A percentile compares a stretch with the other conserved stretches of the same genome.
Conservation (phyloP, 2,329 filamentous ascomycete species). For the Ceratocystis alfenasii region DNA sequence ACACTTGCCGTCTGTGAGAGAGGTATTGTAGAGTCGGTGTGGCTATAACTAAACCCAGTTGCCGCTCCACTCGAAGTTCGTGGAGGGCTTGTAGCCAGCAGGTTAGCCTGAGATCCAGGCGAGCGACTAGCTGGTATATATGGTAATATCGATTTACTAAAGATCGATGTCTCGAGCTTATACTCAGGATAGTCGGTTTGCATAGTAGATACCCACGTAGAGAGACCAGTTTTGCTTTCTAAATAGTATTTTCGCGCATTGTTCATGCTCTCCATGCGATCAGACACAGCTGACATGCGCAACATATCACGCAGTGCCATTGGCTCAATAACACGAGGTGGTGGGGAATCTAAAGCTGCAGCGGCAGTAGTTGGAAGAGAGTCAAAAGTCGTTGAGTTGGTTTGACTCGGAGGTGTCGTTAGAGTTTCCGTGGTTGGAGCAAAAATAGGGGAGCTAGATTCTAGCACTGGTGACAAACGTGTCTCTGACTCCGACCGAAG, state of each 20-base stretch:
- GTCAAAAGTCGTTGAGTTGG: constrained; percentile 5
- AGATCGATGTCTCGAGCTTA: constrained; percentile 30
- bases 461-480: background rate
- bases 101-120: background rate
- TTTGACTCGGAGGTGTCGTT: constrained; percentile 8
- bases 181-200: constrained; percentile 37
- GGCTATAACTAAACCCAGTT: background rate
- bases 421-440: background rate
- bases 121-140: background rate
- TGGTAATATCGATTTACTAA: constrained; percentile 23
- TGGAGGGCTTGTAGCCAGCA: background rate
- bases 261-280: constrained; percentile 16
- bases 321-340: constrained; percentile 13
- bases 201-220: constrained; percentile 18
- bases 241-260: constrained; percentile 17
- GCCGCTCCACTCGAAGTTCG: background rate
- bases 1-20: background rate
- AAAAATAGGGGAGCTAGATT: background rate
- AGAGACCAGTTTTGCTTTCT: constrained; percentile 8
- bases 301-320: constrained; percentile 16
- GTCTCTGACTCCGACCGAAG: background rate
- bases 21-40: background rate
- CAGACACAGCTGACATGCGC: background rate
- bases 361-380: constrained; percentile 13
- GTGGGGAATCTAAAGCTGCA: constrained; percentile 14